Conservation (phyloP, 2,329 filamentous ascomycete genomes). For the Fusarium abutilonis region DNA sequence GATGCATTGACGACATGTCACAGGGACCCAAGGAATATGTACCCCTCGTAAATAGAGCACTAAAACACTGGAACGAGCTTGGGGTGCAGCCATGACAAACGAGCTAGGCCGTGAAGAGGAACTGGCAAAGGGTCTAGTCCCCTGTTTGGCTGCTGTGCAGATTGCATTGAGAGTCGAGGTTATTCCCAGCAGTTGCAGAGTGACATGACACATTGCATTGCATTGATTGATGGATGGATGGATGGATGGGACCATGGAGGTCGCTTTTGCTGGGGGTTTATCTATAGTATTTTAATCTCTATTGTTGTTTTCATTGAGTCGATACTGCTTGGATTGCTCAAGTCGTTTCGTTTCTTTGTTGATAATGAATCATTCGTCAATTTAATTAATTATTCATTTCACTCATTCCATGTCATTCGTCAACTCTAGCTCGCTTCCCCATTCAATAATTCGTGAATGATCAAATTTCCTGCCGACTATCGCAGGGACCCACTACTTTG, state of each 20-base stretch:
- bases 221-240: not conserved
- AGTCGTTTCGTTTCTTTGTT: too few relatives aligned
- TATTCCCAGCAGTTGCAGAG: not conserved
- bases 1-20: slow-evolving; percentile 12
- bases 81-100: slow-evolving; percentile 16
- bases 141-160: not conserved
- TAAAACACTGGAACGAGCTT: slow-evolving; percentile 24
- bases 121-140: slow-evolving; percentile 4
- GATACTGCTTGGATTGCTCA: too few relatives aligned
- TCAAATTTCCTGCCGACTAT: slow-evolving; percentile 4
- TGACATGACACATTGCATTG: slow-evolving; percentile 27
- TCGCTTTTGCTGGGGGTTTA: not conserved
- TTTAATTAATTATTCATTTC: not conserved
- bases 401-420: slow-evolving; percentile 5
- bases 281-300: not conserved
- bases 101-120: slow-evolving; percentile 18
- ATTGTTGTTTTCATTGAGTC: not conserved
- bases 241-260: too few relatives aligned
- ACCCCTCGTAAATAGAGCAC: slow-evolving; percentile 29
- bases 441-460: slow-evolving; percentile 6
- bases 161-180: slow-evolving; percentile 2
- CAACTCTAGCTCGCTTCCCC: slow-evolving; percentile 1
- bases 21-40: slow-evolving; percentile 16
- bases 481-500: slow-evolving; percentile 23
- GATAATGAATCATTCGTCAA: too few relatives aligned